Base-by-base conservation (phyloP, 2,329 filamentous ascomycete genomes). In the Aspergillus aculeatus region DNA sequence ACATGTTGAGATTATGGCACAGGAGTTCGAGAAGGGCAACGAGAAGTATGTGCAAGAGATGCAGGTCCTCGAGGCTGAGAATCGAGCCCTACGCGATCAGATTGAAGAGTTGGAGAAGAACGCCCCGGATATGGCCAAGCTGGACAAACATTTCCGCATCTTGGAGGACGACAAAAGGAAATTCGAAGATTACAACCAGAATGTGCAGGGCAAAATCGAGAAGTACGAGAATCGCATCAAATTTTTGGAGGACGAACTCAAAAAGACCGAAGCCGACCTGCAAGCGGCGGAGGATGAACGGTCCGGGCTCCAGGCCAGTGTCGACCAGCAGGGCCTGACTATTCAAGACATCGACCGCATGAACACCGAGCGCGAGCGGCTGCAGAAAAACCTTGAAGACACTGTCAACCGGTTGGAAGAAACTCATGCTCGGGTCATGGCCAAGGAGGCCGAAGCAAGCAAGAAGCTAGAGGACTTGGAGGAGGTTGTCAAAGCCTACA, bases 341-440 rank as follows among this genome's bases (percentile, higher is more conserved):
- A 96, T 97, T 78, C 90, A 95, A 78, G 95, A 99, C 83, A 98
- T 99, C 72, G 95, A 99, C 83, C 92, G 95, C 75, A 97, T 99
- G 94, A 96, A 92, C 68, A 89, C 91, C 38, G 95, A 99, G 75
- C 88, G 93, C 56, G 95, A 99, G 71, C 88, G 95, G 50, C 84
- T 99, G n/a, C 91, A 96, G 65, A 93, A 89, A 69, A 90, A 89
- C 47, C 89, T 96, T 49, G 92, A 96, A 68, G 85, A 88, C 2
- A 90, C 91, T 0, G 83, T 86, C 5, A 82, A 85, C 57, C 85
- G 91, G 55, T 82, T 97, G 0, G 93, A 97, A 59, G 95, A 98
- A 63, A 85, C 89, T 9, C 96, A 96, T 79, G 89, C 86, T 65
- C 89, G 86, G 66, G 89, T 95, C 1, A 84, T 88, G 19, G 92